These are phyloP conservation scores for Trametes cubensis DNA, from an alignment of 768 basidiomycete species.

Conservation along the genomic window DNA sequence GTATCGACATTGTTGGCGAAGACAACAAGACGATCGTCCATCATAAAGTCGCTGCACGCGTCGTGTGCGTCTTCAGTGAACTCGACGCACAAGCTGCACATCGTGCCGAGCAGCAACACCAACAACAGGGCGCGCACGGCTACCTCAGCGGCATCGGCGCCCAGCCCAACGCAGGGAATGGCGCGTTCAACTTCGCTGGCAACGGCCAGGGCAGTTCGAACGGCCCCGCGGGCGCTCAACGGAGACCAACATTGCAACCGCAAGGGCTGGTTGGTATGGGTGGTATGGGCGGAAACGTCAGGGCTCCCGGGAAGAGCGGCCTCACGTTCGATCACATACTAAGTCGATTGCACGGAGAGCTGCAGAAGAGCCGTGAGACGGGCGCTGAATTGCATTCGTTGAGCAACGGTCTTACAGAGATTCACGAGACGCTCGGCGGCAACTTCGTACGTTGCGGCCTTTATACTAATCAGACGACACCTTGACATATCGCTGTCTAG, in stretches of 20 bases:
- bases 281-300: constrained; percentile 72
- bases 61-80: constrained; percentile 83
- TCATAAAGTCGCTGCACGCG: constrained; percentile 96
- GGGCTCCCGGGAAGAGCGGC: constrained; percentile 79
- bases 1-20: constrained; percentile 98
- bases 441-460: constrained; percentile 57
- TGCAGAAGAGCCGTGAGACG: constrained; percentile 95
- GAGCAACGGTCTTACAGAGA: constrained; percentile 81
- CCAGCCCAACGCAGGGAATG: constrained; percentile 38
- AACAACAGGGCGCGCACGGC: constrained; percentile 50
- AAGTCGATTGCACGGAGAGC: constrained; percentile 84
- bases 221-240: constrained; percentile 42
- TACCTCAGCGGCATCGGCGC: constrained; percentile 40
- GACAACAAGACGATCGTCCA: constrained; percentile 98
- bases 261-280: constrained; percentile 73
- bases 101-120: constrained; percentile 72
- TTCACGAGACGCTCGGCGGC: constrained; percentile 89
- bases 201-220: constrained; percentile 35
- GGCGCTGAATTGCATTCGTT: constrained; percentile 82
- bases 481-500: constrained; percentile 38
- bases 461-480: neutral
- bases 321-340: constrained; percentile 92
- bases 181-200: constrained; percentile 46
- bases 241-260: constrained; percentile 59
- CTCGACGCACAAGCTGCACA: constrained; percentile 81